Conservation (phyloP, 345 rosid genomes). For the Cardamine occulta region DNA sequence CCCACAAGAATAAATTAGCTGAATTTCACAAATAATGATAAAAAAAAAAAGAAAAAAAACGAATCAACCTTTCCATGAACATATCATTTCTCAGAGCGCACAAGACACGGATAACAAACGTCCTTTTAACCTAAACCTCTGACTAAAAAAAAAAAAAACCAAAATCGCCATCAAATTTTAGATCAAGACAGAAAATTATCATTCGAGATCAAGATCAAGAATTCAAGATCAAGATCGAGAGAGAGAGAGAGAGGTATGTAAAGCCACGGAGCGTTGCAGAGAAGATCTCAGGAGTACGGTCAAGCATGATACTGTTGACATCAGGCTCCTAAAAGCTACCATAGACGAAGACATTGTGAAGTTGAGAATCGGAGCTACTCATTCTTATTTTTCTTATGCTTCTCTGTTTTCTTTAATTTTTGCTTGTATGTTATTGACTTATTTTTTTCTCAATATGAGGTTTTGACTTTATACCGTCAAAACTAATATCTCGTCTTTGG, state of each 20-base stretch:
- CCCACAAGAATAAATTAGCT: neutral
- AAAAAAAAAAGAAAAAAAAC: neutral
- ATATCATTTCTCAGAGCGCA: conserved; percentile 53
- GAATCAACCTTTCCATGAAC: conserved; percentile 79
- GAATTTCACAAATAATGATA: neutral
- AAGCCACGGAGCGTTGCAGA: conserved; percentile 69
- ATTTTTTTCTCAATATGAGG: no score
- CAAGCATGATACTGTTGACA: conserved; percentile 60
- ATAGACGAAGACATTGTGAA: conserved; percentile 74
- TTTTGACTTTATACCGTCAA: no score
- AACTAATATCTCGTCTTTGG: no score
- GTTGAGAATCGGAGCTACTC: neutral
- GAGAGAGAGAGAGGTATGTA: no score
- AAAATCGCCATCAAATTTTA: neutral
- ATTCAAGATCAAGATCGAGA: neutral
- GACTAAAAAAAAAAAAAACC: conserved; percentile 47
- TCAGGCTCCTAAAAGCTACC: conserved; percentile 85
- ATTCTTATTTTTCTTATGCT: conserved; percentile 6
- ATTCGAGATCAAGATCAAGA: neutral
- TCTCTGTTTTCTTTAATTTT: no score
- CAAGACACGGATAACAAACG: conserved; percentile 93
- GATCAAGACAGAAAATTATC: neutral
- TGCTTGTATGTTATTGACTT: no score
- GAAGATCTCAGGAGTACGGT: conserved; percentile 61
- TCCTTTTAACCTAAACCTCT: conserved; percentile 81